These are phyloP conservation scores for Exophiala calicioides DNA, from an alignment of 2,329 filamentous ascomycete species.

Conservation along the genomic window DNA sequence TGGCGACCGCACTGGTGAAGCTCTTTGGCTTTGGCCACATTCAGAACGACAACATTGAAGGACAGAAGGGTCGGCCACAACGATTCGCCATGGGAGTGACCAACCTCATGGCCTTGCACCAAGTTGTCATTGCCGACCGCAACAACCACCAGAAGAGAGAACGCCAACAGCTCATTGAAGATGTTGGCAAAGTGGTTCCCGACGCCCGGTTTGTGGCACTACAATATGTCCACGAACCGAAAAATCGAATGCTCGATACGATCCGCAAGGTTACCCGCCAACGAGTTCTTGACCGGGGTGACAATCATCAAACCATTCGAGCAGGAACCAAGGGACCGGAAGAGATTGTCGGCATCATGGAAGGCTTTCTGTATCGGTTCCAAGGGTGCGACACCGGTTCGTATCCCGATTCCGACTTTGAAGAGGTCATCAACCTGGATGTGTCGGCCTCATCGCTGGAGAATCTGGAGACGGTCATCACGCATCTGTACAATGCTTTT, in stretches of 20 bases:
- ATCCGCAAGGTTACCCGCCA: conserved; percentile 74
- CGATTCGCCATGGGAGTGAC: conserved; percentile 74
- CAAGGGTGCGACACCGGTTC: conserved; percentile 69
- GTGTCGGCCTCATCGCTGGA: conserved; percentile 73
- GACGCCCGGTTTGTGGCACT: conserved; percentile 77
- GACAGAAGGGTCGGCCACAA: conserved; percentile 70
- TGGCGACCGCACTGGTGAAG: conserved; percentile 76
- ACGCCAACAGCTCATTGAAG: conserved; percentile 80
- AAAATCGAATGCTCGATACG: conserved; percentile 61
- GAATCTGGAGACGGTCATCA: conserved; percentile 80
- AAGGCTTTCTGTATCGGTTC: conserved; percentile 85
- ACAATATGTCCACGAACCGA: conserved; percentile 78
- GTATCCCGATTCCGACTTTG: conserved; percentile 78
- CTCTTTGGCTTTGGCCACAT: conserved; percentile 91
- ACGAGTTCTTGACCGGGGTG: conserved; percentile 79
- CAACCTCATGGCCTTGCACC: conserved; percentile 62
- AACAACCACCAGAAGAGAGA: conserved; percentile 93
- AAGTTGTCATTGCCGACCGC: conserved; percentile 83
- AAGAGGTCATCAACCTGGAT: conserved; percentile 81
- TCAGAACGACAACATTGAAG: conserved; percentile 94
- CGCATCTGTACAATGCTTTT: conserved; percentile 70
- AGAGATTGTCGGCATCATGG: conserved; percentile 89
- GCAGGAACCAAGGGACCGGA: conserved; percentile 69
- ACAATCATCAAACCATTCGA: conserved; percentile 98
- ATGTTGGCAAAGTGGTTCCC: conserved; percentile 64